Conservation (phyloP, 768 basidiomycete species). For the Hirschioporus abietinus region DNA sequence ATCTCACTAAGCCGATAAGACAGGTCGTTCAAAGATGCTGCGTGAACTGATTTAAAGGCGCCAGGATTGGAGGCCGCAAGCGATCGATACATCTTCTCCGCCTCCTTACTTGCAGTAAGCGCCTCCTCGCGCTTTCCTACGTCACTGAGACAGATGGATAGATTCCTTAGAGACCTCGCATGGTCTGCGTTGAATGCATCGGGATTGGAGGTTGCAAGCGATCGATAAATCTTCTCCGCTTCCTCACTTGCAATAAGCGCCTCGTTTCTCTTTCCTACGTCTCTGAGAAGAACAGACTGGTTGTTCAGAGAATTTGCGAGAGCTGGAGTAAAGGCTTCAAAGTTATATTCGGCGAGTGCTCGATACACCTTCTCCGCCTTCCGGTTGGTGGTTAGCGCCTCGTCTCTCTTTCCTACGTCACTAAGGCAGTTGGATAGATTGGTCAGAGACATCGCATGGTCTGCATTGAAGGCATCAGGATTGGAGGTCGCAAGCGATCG, state of each 20-base stretch:
- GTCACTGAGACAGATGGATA: too few relatives aligned
- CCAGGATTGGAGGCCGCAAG: neutral
- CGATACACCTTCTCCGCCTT: conserved; percentile 4
- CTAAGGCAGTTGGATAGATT: conserved; percentile 9
- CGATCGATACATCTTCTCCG: conserved; percentile 3
- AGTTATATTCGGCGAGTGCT: too few relatives aligned
- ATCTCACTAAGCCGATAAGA: conserved; percentile 5
- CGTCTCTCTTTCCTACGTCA: conserved; percentile 7
- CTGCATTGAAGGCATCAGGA: conserved; percentile 7
- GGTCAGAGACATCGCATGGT: conserved; percentile 10
- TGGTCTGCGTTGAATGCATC: too few relatives aligned
- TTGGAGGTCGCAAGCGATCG: conserved; percentile 6
- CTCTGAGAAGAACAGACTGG: neutral
- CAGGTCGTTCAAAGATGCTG: conserved; percentile 2
- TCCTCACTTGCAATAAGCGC: too few relatives aligned
- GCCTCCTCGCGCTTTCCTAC: too few relatives aligned
- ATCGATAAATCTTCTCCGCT: too few relatives aligned
- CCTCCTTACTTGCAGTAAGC: conserved; percentile 4
- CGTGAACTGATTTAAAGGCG: conserved; percentile 3
- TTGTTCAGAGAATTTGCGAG: conserved; percentile 11
- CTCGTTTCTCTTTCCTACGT: too few relatives aligned
- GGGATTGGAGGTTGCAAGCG: too few relatives aligned
- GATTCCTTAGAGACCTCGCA: too few relatives aligned
- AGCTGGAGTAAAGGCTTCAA: neutral
- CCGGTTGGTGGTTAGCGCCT: conserved; percentile 9